phyloP scores from a whole-genome alignment of 352 stramenopile species.

The Phytophthora agathidicida region DNA sequence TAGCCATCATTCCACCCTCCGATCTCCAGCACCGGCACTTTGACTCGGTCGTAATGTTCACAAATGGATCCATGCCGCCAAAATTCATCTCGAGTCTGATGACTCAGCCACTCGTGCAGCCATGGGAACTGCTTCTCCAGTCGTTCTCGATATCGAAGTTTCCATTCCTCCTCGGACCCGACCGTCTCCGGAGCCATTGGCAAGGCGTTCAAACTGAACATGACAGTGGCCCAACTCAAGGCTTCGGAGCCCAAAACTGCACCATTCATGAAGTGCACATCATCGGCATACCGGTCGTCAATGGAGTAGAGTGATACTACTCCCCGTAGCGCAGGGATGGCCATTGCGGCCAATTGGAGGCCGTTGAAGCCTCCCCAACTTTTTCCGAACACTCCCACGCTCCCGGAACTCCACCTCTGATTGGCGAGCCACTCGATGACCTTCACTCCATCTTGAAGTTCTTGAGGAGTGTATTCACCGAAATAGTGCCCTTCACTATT shows the following conservation, averaged over 20 bases:
- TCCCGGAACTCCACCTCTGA: conserved; percentile 51
- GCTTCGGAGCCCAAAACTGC: conserved; percentile 52
- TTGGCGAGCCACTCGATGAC: conserved; percentile 53
- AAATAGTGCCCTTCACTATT: conserved; percentile 51
- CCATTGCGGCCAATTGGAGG: conserved; percentile 49
- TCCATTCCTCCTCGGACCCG: conserved; percentile 38
- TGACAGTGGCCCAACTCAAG: conserved; percentile 57
- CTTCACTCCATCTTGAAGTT: conserved; percentile 50
- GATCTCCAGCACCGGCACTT: conserved; percentile 49
- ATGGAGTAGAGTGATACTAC: conserved; percentile 63
- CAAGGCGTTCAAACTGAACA: conserved; percentile 52
- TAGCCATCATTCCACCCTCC: conserved; percentile 60
- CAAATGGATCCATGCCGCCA: conserved; percentile 57
- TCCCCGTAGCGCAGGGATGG: conserved; percentile 41
- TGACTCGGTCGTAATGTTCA: conserved; percentile 39
- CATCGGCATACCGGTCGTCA: conserved; percentile 58
- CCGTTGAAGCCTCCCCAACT: conserved; percentile 65
- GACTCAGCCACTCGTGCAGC: conserved; percentile 54
- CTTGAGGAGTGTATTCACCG: conserved; percentile 52
- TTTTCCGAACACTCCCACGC: conserved; percentile 54
- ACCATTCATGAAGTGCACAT: conserved; percentile 58
- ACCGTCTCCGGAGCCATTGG: conserved; percentile 44
- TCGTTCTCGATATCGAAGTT: conserved; percentile 31
- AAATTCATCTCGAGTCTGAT: conserved; percentile 52
- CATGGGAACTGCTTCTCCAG: conserved; percentile 52